Evolutionary conservation across 495 filamentous ascomycete genomes (phyloP).

Genomic region (Hapsidospora chrysogenum): DNA sequence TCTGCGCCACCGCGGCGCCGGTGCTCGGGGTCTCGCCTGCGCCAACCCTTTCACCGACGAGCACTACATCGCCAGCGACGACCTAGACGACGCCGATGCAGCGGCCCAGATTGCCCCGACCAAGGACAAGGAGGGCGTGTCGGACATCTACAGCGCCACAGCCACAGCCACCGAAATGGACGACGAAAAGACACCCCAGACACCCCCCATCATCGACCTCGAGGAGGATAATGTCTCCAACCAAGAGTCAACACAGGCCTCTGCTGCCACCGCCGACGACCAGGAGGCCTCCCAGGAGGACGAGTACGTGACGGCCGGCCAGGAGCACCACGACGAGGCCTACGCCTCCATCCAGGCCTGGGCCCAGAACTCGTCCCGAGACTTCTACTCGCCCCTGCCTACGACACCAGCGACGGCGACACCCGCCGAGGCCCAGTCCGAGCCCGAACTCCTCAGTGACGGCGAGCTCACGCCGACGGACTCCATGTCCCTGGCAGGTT

Average conservation of each 20-base stretch:
- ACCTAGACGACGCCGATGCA: slow-evolving; percentile 17
- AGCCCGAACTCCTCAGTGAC: slow-evolving; percentile 25
- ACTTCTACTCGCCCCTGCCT: slow-evolving; percentile 37
- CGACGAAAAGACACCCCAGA: not conserved
- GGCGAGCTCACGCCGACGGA: slow-evolving; percentile 35
- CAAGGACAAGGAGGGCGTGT: slow-evolving; percentile 27
- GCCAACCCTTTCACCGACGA: slow-evolving; percentile 46
- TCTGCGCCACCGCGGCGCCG: slow-evolving; percentile 26
- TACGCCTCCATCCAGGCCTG: slow-evolving; percentile 39
- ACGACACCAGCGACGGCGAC: slow-evolving; percentile 13
- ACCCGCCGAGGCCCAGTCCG: slow-evolving; percentile 18
- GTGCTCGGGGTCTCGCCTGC: slow-evolving; percentile 31
- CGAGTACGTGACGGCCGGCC: slow-evolving; percentile 30
- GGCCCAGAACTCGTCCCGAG: slow-evolving; percentile 25
- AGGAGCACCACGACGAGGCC: slow-evolving; percentile 17
- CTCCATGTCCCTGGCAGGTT: slow-evolving; percentile 27
- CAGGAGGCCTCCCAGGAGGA: slow-evolving; percentile 19
- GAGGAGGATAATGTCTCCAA: slow-evolving; percentile 2
- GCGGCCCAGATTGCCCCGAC: slow-evolving; percentile 19
- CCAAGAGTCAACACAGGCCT: not conserved
- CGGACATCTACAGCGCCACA: slow-evolving; percentile 35
- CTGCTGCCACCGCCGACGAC: slow-evolving; percentile 1
- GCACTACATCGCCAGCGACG: slow-evolving; percentile 28
- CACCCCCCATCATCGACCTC: slow-evolving; percentile 11
- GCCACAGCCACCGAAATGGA: slow-evolving; percentile 17